Evolutionary conservation across 129 eudicot species (phyloP).

Genomic region (Solidago caesia): DNA sequence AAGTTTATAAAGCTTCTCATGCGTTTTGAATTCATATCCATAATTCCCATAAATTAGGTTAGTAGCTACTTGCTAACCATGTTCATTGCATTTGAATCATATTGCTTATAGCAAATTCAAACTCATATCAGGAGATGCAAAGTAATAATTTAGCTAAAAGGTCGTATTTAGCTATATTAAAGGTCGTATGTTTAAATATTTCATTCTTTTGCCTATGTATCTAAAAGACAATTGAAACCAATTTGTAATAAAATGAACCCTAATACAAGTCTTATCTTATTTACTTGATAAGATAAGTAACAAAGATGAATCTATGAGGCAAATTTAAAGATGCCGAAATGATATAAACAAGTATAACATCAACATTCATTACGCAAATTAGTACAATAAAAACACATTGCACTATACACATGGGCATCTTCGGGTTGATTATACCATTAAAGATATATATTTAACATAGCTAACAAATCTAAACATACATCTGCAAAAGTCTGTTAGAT

Average conservation of each 20-base stretch:
- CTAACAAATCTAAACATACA: constrained; percentile 6
- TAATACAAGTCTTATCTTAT: background rate
- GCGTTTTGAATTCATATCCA: constrained; percentile 52
- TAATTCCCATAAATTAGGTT: constrained; percentile 14
- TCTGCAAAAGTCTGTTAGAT: constrained; percentile 17
- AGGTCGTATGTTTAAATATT: background rate
- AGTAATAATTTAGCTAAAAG: background rate
- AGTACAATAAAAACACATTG: constrained; percentile 15
- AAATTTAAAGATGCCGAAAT: background rate
- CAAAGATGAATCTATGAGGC: background rate
- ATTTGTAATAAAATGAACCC: background rate
- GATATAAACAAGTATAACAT: constrained; percentile 3
- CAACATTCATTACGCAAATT: constrained; percentile 2
- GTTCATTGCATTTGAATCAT: background rate
- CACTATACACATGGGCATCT: background rate
- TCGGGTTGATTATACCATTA: too few relatives aligned
- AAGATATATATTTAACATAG: background rate
- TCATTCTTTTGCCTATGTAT: background rate
- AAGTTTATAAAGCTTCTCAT: constrained; percentile 69
- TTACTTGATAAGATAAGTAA: constrained; percentile 16
- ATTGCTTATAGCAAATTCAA: background rate
- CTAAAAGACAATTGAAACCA: background rate
- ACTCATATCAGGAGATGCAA: background rate
- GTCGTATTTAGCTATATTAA: background rate
- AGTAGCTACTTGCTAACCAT: background rate